Evolutionary conservation across 495 filamentous ascomycete genomes (phyloP), one percentile per base, ranked within the genome.

Genomic region (Aspergillus asperescens): DNA sequence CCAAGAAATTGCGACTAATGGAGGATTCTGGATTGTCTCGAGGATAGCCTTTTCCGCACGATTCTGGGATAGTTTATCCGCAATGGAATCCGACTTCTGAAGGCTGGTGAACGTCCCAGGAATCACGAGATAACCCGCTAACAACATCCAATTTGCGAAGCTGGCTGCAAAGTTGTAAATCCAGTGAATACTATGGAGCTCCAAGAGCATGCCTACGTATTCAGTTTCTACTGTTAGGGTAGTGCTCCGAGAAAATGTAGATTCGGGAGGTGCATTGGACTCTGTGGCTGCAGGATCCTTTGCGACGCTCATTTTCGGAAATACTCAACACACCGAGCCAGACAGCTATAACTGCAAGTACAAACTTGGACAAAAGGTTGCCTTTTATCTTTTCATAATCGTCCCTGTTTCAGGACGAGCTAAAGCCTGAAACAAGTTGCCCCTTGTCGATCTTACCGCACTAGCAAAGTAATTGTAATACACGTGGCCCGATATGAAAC

Each of bases 21-120:
- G 57, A 3, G 58, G 57, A 35, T 69, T 62, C 41, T 54, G 50
- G 8, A 69, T 58, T 2, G 49, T 59, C 2, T 55, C 35, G 8
- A 69, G 29, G 29, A 32, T 41, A 23, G 62, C 42, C 10, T 42
- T 32, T 15, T 56, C 56, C 3, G 50, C 34, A 10, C 32, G 35
- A 37, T 57, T 52, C 12, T 44, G 31, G 8, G 35, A 19, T 27
- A 61, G 40, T n/a, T 55, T 29, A 39, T 61, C 8, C 10, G 10
- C 42, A 12, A 62, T 20, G n/a, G 49, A 35, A 18, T 57, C 43
- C 13, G 52, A 57, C 6, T 64, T 51, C 41, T 71, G 52, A 32
- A 69, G 50, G 13, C 55, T 60, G 45, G 60, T 68, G 46, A 71
- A 73, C 23, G 64, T 73, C 3, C 64, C 68, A 7, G 69, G 69